Evolutionary conservation across 345 rosid genomes (phyloP), one percentile per base, ranked within the genome.

Genomic region (Noccaea bulbosa): DNA sequence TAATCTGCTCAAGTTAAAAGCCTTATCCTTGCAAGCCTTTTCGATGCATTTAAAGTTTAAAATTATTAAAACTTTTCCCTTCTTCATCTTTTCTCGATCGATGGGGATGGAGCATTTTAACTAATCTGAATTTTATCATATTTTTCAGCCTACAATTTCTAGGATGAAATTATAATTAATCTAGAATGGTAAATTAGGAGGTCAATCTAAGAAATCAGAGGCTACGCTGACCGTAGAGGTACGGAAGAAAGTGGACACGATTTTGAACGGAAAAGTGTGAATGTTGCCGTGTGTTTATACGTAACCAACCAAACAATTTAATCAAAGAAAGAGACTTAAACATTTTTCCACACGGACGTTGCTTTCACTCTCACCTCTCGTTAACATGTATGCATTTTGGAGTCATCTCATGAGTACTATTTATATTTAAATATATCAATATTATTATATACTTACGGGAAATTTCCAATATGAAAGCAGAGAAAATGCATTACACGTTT

Each of bases 331-430:
- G 5, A 43, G 62, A 27, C 76, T 49, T 62, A 46, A 20, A 27
- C 30, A 33, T 55, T 47, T 72, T 32, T 65, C 77, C 71, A 65
- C 77, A 48, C 66, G 53, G 43, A 65, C 71, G 77, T 73, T 57
- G 53, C 66, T 73, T 73, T 73, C 77, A 32, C 45, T 15, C 43
- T 62, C 59, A 63, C 37, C 16, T 70, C 7, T 27, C 15, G 2
- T 8, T 16, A 45, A 54, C 45, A 57, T 37, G 22, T 20, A 40
- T 49, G 74, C 50, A 20, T 16, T 72, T 41, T 60, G 52, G 67
- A 60, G 50, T 65, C 65, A 69, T 46, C 73, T 52, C 37, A 34
- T 34, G 10, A 17, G 1, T 44, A 5, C 12, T 37, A 16, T 20
- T 20, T 12, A 20, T 1, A 12, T 39, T 49, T 27, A 35, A 37